These are phyloP conservation scores for Verticillium longisporum DNA, from an alignment of 2,329 filamentous ascomycete species.

Conservation along the genomic window DNA sequence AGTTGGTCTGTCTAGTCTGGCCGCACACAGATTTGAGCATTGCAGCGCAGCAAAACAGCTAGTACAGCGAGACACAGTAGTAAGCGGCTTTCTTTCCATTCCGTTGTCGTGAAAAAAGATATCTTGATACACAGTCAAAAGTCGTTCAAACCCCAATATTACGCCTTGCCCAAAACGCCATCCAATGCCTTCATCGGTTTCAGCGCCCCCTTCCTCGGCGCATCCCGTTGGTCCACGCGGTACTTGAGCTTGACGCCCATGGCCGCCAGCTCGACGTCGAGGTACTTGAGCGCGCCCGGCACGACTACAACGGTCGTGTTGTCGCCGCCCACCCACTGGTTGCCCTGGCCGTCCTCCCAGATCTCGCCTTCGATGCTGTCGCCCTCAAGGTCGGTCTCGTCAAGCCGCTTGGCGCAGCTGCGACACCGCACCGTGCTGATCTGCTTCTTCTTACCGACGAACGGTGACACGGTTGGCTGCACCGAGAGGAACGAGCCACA, in stretches of 20 bases:
- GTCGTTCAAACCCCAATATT: background rate
- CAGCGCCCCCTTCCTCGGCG: constrained; percentile 45
- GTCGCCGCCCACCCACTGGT: constrained; percentile 79
- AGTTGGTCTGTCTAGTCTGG: background rate
- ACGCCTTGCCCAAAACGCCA: constrained; percentile 2
- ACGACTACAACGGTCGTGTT: constrained; percentile 89
- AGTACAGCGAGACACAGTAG: background rate
- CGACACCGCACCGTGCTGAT: constrained; percentile 71
- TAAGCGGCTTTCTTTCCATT: background rate
- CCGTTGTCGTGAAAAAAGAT: background rate
- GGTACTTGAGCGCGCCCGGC: constrained; percentile 83
- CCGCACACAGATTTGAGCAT: background rate
- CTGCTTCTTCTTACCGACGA: constrained; percentile 57
- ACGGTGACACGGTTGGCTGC: constrained; percentile 67
- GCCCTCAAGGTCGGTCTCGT: constrained; percentile 50
- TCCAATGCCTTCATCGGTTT: constrained; percentile 24
- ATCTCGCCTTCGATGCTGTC: constrained; percentile 61
- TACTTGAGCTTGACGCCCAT: constrained; percentile 98
- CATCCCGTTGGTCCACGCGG: constrained; percentile 57
- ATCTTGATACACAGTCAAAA: background rate
- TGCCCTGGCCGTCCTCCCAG: constrained; percentile 88
- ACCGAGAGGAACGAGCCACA: constrained; percentile 91
- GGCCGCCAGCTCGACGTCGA: constrained; percentile 90
- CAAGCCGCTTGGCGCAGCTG: constrained; percentile 61
- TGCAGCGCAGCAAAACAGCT: background rate